Evolutionary conservation across 768 basidiomycete species (phyloP).

Genomic region (Naganishia friedmannii): DNA sequence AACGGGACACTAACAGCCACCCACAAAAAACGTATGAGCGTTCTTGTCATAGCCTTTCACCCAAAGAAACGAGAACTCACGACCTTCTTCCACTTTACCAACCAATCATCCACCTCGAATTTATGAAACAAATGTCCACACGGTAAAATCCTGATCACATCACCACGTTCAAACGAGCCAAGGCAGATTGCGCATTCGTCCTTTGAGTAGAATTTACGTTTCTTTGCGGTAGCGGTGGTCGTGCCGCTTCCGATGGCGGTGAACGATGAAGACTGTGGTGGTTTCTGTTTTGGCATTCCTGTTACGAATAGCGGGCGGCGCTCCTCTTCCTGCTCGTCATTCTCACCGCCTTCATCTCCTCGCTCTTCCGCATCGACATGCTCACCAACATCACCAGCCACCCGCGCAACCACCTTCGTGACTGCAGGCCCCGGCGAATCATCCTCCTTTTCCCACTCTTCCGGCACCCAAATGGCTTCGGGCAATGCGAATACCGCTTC

Average conservation of each 20-base stretch:
- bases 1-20: slow-evolving; percentile 27
- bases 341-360: background rate
- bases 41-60: background rate
- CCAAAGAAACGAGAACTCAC: slow-evolving; percentile 56
- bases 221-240: background rate
- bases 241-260: background rate
- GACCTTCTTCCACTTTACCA: slow-evolving; percentile 86
- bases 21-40: slow-evolving; percentile 3
- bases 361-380: background rate
- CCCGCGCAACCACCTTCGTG: background rate
- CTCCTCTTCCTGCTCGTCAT: background rate
- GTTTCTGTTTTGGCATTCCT: background rate
- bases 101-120: slow-evolving; percentile 84
- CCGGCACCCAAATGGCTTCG: slow-evolving; percentile 50
- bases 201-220: slow-evolving; percentile 71
- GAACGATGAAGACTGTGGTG: background rate
- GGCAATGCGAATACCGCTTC: slow-evolving; percentile 48
- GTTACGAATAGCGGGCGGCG: background rate
- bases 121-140: slow-evolving; percentile 95
- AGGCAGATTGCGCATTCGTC: slow-evolving; percentile 91
- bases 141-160: slow-evolving; percentile 83
- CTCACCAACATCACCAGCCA: background rate
- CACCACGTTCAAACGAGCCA: slow-evolving; percentile 77
- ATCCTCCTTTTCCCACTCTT: slow-evolving; percentile 50
- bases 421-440: slow-evolving; percentile 29